These are phyloP conservation scores for Lentinus tigrinus DNA, from an alignment of 768 basidiomycete species.

Conservation along the genomic window DNA sequence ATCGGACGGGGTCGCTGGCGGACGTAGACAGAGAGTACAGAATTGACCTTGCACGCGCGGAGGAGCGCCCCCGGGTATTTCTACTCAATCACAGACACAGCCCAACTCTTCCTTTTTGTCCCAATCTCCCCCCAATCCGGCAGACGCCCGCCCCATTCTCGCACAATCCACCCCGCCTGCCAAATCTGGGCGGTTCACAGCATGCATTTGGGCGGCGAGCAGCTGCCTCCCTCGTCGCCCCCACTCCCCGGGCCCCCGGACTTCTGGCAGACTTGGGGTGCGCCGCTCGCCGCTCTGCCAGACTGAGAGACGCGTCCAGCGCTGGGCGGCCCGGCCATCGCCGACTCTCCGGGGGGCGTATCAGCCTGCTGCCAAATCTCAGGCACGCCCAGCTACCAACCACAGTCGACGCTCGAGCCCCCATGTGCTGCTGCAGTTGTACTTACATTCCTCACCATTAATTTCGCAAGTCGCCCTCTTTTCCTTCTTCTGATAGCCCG, in stretches of 20 bases:
- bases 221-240: background rate
- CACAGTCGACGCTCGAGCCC: background rate
- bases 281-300: no score
- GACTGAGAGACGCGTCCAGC: background rate
- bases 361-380: constrained; percentile 11
- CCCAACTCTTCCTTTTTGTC: constrained; percentile 16
- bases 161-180: background rate
- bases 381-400: constrained; percentile 8
- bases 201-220: background rate
- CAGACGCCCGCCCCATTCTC: background rate
- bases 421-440: no score
- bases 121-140: background rate
- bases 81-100: constrained; percentile 22
- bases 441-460: no score
- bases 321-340: constrained; percentile 14
- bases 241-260: background rate
- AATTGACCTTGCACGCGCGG: constrained; percentile 22
- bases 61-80: constrained; percentile 20
- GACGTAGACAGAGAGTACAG: constrained; percentile 25
- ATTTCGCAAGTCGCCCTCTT: no score
- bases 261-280: background rate
- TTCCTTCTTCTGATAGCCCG: no score
- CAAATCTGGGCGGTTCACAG: constrained; percentile 6
- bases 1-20: constrained; percentile 16
- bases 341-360: constrained; percentile 1